Conservation (phyloP, 805 yeast species). For the Alloascoidea africana region DNA sequence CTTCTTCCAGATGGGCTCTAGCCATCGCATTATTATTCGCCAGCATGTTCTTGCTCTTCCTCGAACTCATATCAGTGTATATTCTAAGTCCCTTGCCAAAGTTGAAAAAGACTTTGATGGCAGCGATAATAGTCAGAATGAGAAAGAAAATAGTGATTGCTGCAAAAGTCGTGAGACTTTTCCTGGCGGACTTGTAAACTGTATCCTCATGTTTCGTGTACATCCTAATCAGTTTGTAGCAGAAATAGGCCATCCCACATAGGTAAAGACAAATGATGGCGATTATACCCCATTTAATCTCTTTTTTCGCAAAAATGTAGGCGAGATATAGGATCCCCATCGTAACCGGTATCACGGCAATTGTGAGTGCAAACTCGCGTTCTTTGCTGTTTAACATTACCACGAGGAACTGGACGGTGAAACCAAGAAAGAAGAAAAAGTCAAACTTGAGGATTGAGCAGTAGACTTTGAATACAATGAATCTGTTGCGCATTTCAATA, state of each 20-base stretch:
- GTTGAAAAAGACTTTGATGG: conserved; percentile 13
- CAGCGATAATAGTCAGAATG: conserved; percentile 17
- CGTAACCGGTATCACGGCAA: conserved; percentile 29
- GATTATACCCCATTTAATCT: conserved; percentile 16
- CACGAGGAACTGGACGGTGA: conserved; percentile 32
- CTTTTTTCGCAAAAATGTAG: conserved; percentile 22
- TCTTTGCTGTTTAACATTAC: conserved; percentile 25
- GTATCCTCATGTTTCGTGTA: conserved; percentile 27
- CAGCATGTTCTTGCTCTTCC: no score
- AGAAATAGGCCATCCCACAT: conserved; percentile 28
- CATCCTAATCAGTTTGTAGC: conserved; percentile 30
- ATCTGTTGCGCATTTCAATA: conserved; percentile 21
- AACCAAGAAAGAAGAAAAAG: conserved; percentile 33
- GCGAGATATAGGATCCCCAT: conserved; percentile 22
- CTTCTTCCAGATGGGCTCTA: no score
- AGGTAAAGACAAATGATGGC: conserved; percentile 18
- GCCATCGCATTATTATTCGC: no score
- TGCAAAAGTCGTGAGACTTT: conserved; percentile 28
- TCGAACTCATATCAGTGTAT: conserved; percentile 2
- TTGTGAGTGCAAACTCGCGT: conserved; percentile 29
- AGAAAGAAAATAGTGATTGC: conserved; percentile 25
- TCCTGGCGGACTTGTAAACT: conserved; percentile 26
- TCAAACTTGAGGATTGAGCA: conserved; percentile 23
- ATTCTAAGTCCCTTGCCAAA: conserved; percentile 15
- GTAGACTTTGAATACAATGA: conserved; percentile 24